Base-by-base conservation (phyloP, 2,329 filamentous ascomycete genomes). In the Eutypa lata region DNA sequence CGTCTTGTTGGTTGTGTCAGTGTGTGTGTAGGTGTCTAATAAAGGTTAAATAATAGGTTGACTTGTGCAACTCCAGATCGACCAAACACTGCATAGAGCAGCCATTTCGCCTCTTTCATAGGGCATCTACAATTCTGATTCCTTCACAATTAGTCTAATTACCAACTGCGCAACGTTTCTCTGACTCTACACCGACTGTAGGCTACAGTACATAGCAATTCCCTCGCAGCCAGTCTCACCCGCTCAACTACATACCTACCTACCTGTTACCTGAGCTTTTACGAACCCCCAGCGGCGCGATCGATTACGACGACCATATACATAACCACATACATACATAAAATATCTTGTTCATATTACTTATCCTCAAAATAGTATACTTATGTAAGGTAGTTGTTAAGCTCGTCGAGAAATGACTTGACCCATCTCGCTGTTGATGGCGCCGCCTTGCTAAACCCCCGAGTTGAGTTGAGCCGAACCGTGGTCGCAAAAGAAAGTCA, bases 391-490 rank as follows among this genome's bases (percentile, higher is more conserved):
- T 18, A 21, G 24, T 46, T 33, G 19, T 5, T 48, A 14, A 46
- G 14, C 35, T 42, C 18, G 45, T 26, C 21, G 53, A 53, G 57
- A 50, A 57, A 60, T 62, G 57, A 56, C 44, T 56, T 61, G 53
- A 50, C 33, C 53, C 46, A 51, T 49, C 47, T 51, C 49, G 45
- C 46, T 22, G 50, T 66, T 65, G 54, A 67, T 65, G 64, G 65
- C 64, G 63, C 48, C 58, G 54, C 57, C 58, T 49, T 57, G 54
- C 57, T 63, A 49, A 64, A 54, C 53, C 38, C 16, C 38, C 11
- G 19, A 21, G 18, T 21, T 22, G 38, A 19, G 18, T 18, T 38
- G 37, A 38, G 37, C 37, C 16, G 16, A 13, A 19, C 0, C 38
- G 6, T 18, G 13, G 38, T 19, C 10, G 38, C 38, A 11, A 2